These are phyloP conservation scores for Mallotus repandus DNA, from an alignment of 441 rosid genomes.

Conservation along the genomic window DNA sequence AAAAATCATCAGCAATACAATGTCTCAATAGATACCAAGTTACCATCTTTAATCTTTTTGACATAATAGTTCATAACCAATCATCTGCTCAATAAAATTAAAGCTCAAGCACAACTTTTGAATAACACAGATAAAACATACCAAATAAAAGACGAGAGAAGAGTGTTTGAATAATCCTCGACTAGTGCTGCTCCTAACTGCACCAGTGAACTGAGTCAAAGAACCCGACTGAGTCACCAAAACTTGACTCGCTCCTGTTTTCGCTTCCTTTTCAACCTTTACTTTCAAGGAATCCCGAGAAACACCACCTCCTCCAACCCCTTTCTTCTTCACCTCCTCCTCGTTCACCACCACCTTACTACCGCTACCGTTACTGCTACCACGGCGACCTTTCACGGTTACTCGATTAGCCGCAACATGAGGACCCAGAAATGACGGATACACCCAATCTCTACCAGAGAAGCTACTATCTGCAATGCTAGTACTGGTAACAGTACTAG, in stretches of 20 bases:
- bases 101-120: not conserved
- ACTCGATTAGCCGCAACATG: slow-evolving; percentile 45
- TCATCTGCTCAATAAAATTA: not conserved
- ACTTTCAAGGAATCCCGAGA: not conserved
- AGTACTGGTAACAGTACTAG: not conserved
- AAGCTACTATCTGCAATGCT: slow-evolving; percentile 18
- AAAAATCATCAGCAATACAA: slow-evolving; percentile 17
- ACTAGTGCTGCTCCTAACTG: slow-evolving; percentile 15
- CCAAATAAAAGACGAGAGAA: slow-evolving; percentile 37
- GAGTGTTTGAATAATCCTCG: slow-evolving; percentile 33
- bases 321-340: slow-evolving; percentile 21
- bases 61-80: not conserved
- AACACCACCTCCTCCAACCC: slow-evolving; percentile 6
- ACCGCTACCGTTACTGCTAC: not conserved
- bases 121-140: slow-evolving; percentile 19
- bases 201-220: slow-evolving; percentile 25
- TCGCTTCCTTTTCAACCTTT: slow-evolving; percentile 24
- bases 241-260: slow-evolving; percentile 30
- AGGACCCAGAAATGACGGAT: slow-evolving; percentile 61
- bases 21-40: not conserved
- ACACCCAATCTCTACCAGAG: slow-evolving; percentile 61
- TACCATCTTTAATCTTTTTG: not conserved
- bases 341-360: slow-evolving; percentile 24
- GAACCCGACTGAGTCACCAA: slow-evolving; percentile 27
- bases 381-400: slow-evolving; percentile 31